A percentile compares a stretch with the other conserved stretches of the same genome.
phyloP scores from a whole-genome alignment of 1,139 yeast species.

The Suhomyces taliae region DNA sequence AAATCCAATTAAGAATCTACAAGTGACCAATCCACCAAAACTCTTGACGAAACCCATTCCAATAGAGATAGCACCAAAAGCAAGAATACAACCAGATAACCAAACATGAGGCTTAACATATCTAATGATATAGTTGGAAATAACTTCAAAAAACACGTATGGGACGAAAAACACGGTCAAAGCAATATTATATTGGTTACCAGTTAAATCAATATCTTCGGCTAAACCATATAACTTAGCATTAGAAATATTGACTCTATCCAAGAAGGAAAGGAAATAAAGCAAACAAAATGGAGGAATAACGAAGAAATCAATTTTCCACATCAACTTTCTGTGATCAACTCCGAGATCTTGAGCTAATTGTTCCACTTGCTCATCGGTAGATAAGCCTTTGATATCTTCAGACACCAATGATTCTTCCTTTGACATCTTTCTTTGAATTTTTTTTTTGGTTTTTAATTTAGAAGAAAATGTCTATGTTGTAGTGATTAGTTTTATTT shows the following conservation, averaged over 20 bases:
- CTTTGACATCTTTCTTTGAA: neutral
- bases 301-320: slow-evolving; percentile 63
- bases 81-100: slow-evolving; percentile 54
- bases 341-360: slow-evolving; percentile 35
- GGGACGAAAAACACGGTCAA: slow-evolving; percentile 73
- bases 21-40: slow-evolving; percentile 58
- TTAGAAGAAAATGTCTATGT: too few species aligned
- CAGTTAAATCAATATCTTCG: slow-evolving; percentile 49
- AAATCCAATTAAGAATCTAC: slow-evolving; percentile 64
- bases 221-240: slow-evolving; percentile 69
- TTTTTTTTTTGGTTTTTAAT: too few species aligned
- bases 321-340: slow-evolving; percentile 51
- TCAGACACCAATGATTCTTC: slow-evolving; percentile 1
- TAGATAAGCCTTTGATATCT: neutral
- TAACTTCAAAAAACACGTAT: slow-evolving; percentile 63
- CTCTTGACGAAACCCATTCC: slow-evolving; percentile 65
- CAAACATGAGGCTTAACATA: slow-evolving; percentile 63
- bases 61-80: slow-evolving; percentile 63
- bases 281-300: slow-evolving; percentile 71
- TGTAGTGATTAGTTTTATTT: neutral
- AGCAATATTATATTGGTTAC: slow-evolving; percentile 63
- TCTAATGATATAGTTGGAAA: slow-evolving; percentile 65
- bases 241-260: slow-evolving; percentile 72
- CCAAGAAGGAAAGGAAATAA: slow-evolving; percentile 68
- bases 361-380: slow-evolving; percentile 24